Conservation (phyloP, 345 rosid species). For the Erysimum cheiranthoides region DNA sequence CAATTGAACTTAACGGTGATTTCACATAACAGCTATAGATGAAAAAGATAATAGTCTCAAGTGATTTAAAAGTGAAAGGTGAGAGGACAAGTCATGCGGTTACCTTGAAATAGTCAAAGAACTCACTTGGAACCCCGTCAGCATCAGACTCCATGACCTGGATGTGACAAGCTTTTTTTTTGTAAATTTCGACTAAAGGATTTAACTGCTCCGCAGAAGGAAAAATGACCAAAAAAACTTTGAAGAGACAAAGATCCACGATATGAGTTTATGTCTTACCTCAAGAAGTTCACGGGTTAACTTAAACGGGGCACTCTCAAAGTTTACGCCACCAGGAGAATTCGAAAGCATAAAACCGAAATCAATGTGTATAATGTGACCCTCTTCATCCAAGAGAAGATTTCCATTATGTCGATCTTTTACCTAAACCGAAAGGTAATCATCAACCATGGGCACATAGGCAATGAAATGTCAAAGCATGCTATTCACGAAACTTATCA, state of each 20-base stretch:
- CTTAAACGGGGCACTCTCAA: conserved; percentile 99
- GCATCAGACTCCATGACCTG: conserved; percentile 99
- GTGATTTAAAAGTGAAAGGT: not conserved
- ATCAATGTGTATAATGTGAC: conserved; percentile 98
- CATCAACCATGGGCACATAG: conserved; percentile 17
- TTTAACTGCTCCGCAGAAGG: conserved; percentile 3
- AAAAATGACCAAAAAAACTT: conserved; percentile 20
- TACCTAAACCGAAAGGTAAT: conserved; percentile 52
- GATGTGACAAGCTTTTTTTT: conserved; percentile 20
- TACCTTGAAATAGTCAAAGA: conserved; percentile 99
- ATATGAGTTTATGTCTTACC: conserved; percentile 48
- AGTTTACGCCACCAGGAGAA: conserved; percentile 99
- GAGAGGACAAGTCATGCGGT: conserved; percentile 23
- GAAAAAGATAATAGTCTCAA: not conserved
- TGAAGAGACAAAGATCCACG: conserved; percentile 6
- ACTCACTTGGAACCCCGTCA: conserved; percentile 99
- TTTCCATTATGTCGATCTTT: conserved; percentile 99
- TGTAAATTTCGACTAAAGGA: conserved; percentile 12
- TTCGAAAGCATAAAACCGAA: conserved; percentile 99
- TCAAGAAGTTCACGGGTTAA: conserved; percentile 99
- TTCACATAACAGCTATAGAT: conserved; percentile 2
- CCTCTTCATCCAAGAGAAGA: conserved; percentile 94
- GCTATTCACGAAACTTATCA: not conserved
- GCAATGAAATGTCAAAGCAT: conserved; percentile 8
- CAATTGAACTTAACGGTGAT: conserved; percentile 3